Base-by-base conservation (phyloP, 75 land plant genomes). In the Isoetes taiwanensis region DNA sequence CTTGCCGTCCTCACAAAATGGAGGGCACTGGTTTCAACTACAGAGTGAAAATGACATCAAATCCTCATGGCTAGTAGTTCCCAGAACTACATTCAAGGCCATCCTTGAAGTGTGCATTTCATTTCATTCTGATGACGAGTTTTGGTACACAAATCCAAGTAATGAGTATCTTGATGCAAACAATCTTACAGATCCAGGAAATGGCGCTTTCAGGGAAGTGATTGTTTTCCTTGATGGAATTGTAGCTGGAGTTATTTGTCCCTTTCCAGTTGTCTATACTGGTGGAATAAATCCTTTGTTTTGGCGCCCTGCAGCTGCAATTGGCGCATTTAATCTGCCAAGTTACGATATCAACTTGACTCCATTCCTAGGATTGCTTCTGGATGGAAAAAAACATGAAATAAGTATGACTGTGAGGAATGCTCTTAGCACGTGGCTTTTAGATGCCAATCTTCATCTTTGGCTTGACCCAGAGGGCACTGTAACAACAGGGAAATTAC, bases 161-260 rank as follows among this genome's bases (percentile, higher is more conserved):
- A 74, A 82, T 59, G 80, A 67, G 0, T 94, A 78, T 53, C 61
- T 82, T 14, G 25, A 26, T 1, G 79, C 73, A 2, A 94, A 89
- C 76, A 80, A 89, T 43, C 58, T 89, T n/a, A 76, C 80, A 0
- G 70, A 61, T 1, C 68, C 81, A 3, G 90, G 90, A 2, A 89
- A 94, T 59, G 99, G 99, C 1, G 64, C 96, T 28, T 94, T 88
- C 59, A 59, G 99, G 38, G 99, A 94, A 63, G 80, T 94, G 16
- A 46, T 79, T 3, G 82, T 78, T 28, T 57, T 40, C 28, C 19
- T 89, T 21, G 96, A 94, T 62, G 90, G 78, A 8, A 32, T 43
- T 3, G 52, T 78, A 0, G 87, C 76, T 31, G 90, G 84, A 24
- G 86, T 83, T 0, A 69, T 94, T 19, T 88, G 77, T 72, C 99